Evolutionary conservation across 805 yeast species (phyloP), one percentile per base, ranked within the genome.

Genomic region (Candida qinlingensis): DNA sequence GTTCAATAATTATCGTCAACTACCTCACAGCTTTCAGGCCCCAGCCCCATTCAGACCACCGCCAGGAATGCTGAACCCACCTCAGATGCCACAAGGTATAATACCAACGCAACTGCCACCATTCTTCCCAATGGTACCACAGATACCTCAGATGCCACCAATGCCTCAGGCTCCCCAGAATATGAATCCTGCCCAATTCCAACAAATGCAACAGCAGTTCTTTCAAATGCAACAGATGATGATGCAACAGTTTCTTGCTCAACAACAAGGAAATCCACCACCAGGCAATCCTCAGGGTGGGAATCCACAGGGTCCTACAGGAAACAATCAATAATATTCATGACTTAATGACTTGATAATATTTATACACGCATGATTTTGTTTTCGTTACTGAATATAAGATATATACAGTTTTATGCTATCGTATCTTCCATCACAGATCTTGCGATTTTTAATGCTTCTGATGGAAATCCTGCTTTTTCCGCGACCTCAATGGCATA

Each of bases 401-500:
- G 19, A 19, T 19, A 19, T 34, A 42, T 42, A 12, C 12, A 25
- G 19, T 10, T 27, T 39, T 35, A 44, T 29, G 7, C 41, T n/a
- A 25, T 41, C 27, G 43, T 41, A 31, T 33, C n/a, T 29, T 41
- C 26, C 44, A 89, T 51, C 96, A 77, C 62, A 87, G 88, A 10
- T 28, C 33, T 40, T 28, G 98, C 96, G 95, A 89, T 89, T 50
- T 78, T 74, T 44, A 92, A 79, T 41, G 94, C 92, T 62, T 90
- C 88, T 13, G 71, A 68, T 1, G 99, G 98, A 64, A 92, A 94
- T 53, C 88, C 85, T 7, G 92, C 98, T 28, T 87, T 79, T 65
- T 90, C 96, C 0, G 98, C 98, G 35, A 94, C 98, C 63, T 94
- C 95, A 41, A 94, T 90, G 60, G 99, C 99, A 70, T 91, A 92